Conservation (phyloP, 2,329 filamentous ascomycete genomes). For the Dryadomyces quercus-mongolicae region DNA sequence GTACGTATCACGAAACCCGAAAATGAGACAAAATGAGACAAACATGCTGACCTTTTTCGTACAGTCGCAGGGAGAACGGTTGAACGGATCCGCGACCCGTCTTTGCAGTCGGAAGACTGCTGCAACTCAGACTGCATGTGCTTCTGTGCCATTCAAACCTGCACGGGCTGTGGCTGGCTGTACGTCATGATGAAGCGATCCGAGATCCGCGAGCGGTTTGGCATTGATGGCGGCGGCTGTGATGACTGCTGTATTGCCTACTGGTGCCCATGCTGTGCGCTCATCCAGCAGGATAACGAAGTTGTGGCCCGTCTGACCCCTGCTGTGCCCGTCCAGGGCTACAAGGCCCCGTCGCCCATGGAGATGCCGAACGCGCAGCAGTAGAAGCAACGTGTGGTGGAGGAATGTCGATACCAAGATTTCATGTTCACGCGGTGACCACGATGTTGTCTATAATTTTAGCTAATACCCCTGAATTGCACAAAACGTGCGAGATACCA, state of each 20-base stretch:
- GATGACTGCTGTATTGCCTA: conserved; percentile 39
- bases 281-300: conserved; percentile 49
- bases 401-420: neutral
- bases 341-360: conserved; percentile 20
- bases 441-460: too few species aligned
- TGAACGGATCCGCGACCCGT: conserved; percentile 31
- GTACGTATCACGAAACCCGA: conserved; percentile 19
- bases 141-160: conserved; percentile 23
- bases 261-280: conserved; percentile 43
- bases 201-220: conserved; percentile 40
- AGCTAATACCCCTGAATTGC: too few species aligned
- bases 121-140: conserved; percentile 31
- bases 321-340: conserved; percentile 17
- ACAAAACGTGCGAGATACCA: too few species aligned
- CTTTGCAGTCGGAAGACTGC: conserved; percentile 24
- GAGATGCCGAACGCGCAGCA: conserved; percentile 13
- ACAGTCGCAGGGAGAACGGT: conserved; percentile 31
- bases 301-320: conserved; percentile 19
- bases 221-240: conserved; percentile 34
- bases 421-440: neutral
- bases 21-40: neutral
- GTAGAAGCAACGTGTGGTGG: neutral
- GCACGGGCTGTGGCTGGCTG: conserved; percentile 32
- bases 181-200: conserved; percentile 39
- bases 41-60: neutral